Percentiles rank a stretch among this genome's conserved stretches.
Conservation (phyloP, 2,329 filamentous ascomycete species). For the Penicillium hesseltinei region DNA sequence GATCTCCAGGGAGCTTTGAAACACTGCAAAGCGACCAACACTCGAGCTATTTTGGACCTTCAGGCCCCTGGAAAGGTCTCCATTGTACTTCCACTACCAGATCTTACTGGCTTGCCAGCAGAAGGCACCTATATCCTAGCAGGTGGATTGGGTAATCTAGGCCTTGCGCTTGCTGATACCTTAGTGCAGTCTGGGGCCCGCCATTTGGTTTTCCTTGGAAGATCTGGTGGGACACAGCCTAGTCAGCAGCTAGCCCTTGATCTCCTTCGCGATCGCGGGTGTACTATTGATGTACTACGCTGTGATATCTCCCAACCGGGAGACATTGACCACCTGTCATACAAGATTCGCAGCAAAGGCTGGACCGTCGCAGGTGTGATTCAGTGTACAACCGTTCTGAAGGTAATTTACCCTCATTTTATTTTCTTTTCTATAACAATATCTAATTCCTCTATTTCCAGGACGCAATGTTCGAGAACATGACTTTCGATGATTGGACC, state of each 20-base stretch:
- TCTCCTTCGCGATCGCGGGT: slow-evolving; percentile 13
- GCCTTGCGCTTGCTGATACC: slow-evolving; percentile 20
- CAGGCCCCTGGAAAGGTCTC: slow-evolving; percentile 15
- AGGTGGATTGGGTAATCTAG: slow-evolving; percentile 24
- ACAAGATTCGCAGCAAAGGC: slow-evolving; percentile 11
- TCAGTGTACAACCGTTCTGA: slow-evolving; percentile 22
- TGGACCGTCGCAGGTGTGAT: slow-evolving; percentile 20
- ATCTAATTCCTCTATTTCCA: slow-evolving; percentile 4
- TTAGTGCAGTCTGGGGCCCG: slow-evolving; percentile 19
- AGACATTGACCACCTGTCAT: slow-evolving; percentile 15
- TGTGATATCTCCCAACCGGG: slow-evolving; percentile 18
- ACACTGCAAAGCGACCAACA: slow-evolving; percentile 8
- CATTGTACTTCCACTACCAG: slow-evolving; percentile 13
- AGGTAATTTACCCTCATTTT: slow-evolving; percentile 1
- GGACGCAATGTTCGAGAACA: slow-evolving; percentile 25
- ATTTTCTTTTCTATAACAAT: background rate
- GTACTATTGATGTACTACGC: slow-evolving; percentile 12
- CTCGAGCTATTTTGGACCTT: slow-evolving; percentile 14
- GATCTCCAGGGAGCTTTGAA: slow-evolving; percentile 12
- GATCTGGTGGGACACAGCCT: slow-evolving; percentile 16
- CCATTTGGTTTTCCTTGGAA: slow-evolving; percentile 24
- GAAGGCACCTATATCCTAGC: slow-evolving; percentile 22
- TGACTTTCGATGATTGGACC: slow-evolving; percentile 17
- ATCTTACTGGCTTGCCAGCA: slow-evolving; percentile 6
- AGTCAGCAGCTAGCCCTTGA: slow-evolving; percentile 15